These are phyloP conservation scores for Cornus kousa DNA, from an alignment of 148 eudicot species.

Conservation along the genomic window DNA sequence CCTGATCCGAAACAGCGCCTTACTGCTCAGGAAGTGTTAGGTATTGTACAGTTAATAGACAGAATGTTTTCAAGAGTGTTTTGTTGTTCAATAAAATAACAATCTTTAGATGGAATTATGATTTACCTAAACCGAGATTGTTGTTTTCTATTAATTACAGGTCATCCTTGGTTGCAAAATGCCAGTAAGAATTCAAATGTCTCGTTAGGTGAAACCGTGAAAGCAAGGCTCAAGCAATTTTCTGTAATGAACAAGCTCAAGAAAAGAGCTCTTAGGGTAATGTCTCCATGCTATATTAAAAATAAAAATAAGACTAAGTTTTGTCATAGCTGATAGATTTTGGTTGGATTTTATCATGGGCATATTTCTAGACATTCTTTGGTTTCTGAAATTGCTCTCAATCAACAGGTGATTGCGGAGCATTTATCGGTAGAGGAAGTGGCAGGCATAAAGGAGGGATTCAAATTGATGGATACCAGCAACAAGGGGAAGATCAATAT, in stretches of 20 bases:
- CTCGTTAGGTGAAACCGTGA: constrained; percentile 31
- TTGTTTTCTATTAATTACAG: constrained; percentile 17
- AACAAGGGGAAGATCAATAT: constrained; percentile 39
- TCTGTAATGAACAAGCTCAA: constrained; percentile 43
- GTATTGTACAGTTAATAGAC: constrained; percentile 24
- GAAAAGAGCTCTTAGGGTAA: constrained; percentile 38
- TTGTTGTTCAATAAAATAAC: background rate
- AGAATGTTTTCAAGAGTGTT: background rate
- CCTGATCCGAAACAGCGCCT: constrained; percentile 57
- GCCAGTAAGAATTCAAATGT: constrained; percentile 38
- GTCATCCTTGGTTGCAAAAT: constrained; percentile 37
- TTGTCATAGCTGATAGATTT: background rate
- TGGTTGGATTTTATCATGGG: background rate
- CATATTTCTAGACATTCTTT: background rate
- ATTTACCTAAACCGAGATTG: too few species aligned
- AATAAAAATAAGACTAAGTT: background rate
- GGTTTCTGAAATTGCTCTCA: background rate
- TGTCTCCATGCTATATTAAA: background rate
- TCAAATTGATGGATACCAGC: constrained; percentile 42
- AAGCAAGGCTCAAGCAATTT: constrained; percentile 38
- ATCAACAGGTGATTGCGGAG: constrained; percentile 42
- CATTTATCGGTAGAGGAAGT: constrained; percentile 50
- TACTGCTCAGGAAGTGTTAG: constrained; percentile 66
- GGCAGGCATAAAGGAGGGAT: constrained; percentile 41
- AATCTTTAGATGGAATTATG: background rate